Evolutionary conservation across 805 yeast species (phyloP), one percentile per base, ranked within the genome.

Genomic region (Metschnikowia rubicola): DNA sequence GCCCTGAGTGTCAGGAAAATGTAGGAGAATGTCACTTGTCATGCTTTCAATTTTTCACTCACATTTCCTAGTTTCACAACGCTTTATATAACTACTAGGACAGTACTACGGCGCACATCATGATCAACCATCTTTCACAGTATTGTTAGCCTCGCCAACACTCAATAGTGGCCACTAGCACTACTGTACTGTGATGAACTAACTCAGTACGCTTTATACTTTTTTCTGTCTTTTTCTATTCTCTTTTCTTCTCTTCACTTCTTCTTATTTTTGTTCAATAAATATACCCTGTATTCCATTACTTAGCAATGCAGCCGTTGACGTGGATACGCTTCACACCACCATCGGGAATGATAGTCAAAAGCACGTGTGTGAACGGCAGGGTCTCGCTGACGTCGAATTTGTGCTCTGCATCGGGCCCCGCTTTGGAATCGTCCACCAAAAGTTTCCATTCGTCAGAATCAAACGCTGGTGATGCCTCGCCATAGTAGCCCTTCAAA

Each of bases 261-360:
- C 6, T 35, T 35, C 10, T 15, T 11, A 35, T 35, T 35, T 35
- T 12, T 17, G 12, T 13, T 35, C 2, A 11, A 8, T 10, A 35
- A 13, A 13, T n/a, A 30, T n/a, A 37, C 28, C 34, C 37, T 10
- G 3, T 4, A n/a, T 32, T 32, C n/a, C 15, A 7, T 10, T n/a
- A 32, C 30, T 43, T 32, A 26, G 55, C 66, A 42, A 68, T 63
- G 30, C 71, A 72, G 36, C 97, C 98, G 59, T 80, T 79, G 28
- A 91, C 94, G 55, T 96, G 79, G 34, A 92, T 69, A 64, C 99
- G 80, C 74, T 92, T 92, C 46, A 90, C 88, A 51, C 99, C 99
- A 41, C 99, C 99, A 63, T 92, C 99, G 19, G 99, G 99, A 54
- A 90, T 86, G 65, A 92, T 85, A 9, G 87, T 81, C 56, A 92